These are phyloP conservation scores for Orychophragmus violaceus DNA, from an alignment of 345 rosid genomes.

Conservation along the genomic window DNA sequence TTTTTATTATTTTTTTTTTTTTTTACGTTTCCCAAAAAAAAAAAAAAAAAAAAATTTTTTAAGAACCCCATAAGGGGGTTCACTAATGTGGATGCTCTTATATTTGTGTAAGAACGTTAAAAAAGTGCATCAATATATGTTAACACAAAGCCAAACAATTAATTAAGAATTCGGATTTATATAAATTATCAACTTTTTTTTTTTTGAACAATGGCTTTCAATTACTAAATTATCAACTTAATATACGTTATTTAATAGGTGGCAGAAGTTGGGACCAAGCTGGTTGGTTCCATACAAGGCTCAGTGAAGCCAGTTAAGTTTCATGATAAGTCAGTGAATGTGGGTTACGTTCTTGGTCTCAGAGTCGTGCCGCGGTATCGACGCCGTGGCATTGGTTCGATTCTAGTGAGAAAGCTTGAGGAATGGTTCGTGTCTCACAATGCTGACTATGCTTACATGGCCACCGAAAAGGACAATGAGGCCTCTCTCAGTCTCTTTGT, in stretches of 20 bases:
- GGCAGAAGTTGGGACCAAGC: slow-evolving; percentile 49
- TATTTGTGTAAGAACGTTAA: neutral
- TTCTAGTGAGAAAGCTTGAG: slow-evolving; percentile 51
- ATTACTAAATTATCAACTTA: neutral
- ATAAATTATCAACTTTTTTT: too few relatives aligned
- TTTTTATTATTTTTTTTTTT: too few relatives aligned
- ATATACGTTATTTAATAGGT: slow-evolving; percentile 32
- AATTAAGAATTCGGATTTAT: neutral
- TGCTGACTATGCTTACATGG: slow-evolving; percentile 69
- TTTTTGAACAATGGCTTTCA: too few relatives aligned
- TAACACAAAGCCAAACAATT: neutral
- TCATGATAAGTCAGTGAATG: slow-evolving; percentile 37
- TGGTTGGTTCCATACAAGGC: slow-evolving; percentile 77
- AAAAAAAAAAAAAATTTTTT: too few relatives aligned
- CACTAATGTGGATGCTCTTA: too few relatives aligned
- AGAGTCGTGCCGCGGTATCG: slow-evolving; percentile 55
- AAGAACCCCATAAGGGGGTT: too few relatives aligned
- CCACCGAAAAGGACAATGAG: slow-evolving; percentile 64
- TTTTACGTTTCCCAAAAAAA: too few relatives aligned
- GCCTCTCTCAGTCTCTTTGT: slow-evolving; percentile 59
- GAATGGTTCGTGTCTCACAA: slow-evolving; percentile 58
- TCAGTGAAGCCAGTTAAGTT: slow-evolving; percentile 57
- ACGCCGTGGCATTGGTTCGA: slow-evolving; percentile 52
- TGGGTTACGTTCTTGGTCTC: slow-evolving; percentile 64
- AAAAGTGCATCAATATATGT: neutral